Evolutionary conservation across 1,139 yeast species (phyloP).

Genomic region (Candida sp.): DNA sequence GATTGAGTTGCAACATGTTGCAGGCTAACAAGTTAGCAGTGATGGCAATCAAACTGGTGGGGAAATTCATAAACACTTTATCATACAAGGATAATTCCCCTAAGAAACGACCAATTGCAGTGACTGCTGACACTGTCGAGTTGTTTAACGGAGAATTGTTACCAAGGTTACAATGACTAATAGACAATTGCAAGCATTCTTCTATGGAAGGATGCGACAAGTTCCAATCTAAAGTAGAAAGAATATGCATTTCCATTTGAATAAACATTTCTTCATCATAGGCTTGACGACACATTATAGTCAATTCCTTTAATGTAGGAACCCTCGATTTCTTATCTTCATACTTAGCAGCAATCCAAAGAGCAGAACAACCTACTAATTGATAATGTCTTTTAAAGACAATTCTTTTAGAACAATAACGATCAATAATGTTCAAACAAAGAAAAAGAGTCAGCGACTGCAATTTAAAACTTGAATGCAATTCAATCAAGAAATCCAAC

Average conservation of each 20-base stretch:
- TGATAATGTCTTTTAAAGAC: slow-evolving; percentile 94
- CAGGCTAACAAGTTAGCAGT: slow-evolving; percentile 74
- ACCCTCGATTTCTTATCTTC: slow-evolving; percentile 84
- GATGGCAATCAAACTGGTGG: slow-evolving; percentile 62
- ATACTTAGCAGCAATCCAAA: slow-evolving; percentile 95
- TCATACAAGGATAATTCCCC: slow-evolving; percentile 79
- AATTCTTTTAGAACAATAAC: slow-evolving; percentile 87
- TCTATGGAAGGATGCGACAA: slow-evolving; percentile 62
- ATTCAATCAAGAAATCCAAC: slow-evolving; percentile 77
- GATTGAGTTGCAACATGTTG: slow-evolving; percentile 51
- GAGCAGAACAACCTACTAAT: slow-evolving; percentile 86
- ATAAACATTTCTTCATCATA: slow-evolving; percentile 88
- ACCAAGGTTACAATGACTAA: slow-evolving; percentile 26
- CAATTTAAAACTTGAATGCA: slow-evolving; percentile 73
- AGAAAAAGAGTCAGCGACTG: slow-evolving; percentile 78
- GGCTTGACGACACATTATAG: slow-evolving; percentile 77
- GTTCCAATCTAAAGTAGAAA: slow-evolving; percentile 82
- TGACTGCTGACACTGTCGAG: slow-evolving; percentile 45
- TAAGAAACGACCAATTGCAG: slow-evolving; percentile 60
- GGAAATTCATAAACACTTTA: slow-evolving; percentile 57
- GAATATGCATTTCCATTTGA: slow-evolving; percentile 92
- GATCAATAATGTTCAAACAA: slow-evolving; percentile 79
- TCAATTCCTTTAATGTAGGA: slow-evolving; percentile 76
- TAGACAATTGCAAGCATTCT: slow-evolving; percentile 57
- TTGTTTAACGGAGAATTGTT: slow-evolving; percentile 23